These are phyloP conservation scores for Neospora caninum DNA, from an alignment of 169 alveolate genomes.

Conservation along the genomic window DNA sequence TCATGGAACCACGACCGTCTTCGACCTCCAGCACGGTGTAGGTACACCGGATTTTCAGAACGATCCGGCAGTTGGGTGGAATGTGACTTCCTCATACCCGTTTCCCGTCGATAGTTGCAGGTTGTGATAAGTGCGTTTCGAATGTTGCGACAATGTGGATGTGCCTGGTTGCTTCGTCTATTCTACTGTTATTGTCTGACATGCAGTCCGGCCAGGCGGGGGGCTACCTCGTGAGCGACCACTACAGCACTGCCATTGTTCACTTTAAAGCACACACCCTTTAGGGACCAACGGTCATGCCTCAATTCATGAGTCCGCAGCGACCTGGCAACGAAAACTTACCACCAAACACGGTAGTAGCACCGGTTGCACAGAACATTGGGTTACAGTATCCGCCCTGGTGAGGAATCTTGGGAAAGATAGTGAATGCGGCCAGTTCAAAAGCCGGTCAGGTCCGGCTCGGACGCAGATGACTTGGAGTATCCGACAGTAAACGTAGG, in stretches of 20 bases:
- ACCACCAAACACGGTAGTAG: slow-evolving; percentile 38
- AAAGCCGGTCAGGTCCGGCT: slow-evolving; percentile 1
- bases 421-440: not conserved
- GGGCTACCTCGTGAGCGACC: not conserved
- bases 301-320: slow-evolving; percentile 54
- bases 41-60: too few species aligned
- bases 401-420: not conserved
- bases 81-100: too few species aligned
- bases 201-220: not conserved
- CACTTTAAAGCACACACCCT: not conserved
- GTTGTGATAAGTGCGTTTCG: too few species aligned
- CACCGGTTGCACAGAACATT: slow-evolving; percentile 26
- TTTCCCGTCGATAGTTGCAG: too few species aligned
- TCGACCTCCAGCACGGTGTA: too few species aligned
- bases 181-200: not conserved
- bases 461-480: slow-evolving; percentile 50
- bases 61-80: too few species aligned
- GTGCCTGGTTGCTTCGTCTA: too few species aligned
- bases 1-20: too few species aligned
- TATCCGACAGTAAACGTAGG: not conserved
- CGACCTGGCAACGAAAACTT: slow-evolving; percentile 60
- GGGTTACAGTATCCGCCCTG: slow-evolving; percentile 61
- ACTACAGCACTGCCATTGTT: not conserved
- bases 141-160: too few species aligned
- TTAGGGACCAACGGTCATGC: not conserved